Conservation (phyloP, 2,329 filamentous ascomycete species). For the Fusarium tuaranense region DNA sequence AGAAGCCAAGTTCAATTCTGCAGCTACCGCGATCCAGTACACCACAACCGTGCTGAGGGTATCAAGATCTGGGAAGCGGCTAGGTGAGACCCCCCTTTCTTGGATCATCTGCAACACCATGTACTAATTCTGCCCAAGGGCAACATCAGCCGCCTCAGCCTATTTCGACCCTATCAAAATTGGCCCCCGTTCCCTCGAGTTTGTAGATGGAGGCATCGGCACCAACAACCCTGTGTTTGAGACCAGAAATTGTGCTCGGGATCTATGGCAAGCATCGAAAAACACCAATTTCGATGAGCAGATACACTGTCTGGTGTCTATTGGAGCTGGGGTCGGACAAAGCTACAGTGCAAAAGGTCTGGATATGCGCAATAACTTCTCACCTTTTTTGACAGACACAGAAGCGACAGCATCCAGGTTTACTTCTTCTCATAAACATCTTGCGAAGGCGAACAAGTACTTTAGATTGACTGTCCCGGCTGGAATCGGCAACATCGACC, state of each 20-base stretch:
- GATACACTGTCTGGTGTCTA: background rate
- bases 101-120: background rate
- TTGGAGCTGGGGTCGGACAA: background rate
- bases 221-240: background rate
- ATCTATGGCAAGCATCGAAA: background rate
- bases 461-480: background rate
- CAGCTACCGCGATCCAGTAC: background rate
- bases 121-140: background rate
- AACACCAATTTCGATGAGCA: background rate
- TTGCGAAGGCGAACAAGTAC: background rate
- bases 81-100: background rate
- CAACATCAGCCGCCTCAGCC: background rate
- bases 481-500: background rate
- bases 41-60: background rate
- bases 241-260: background rate
- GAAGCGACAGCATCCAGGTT: background rate
- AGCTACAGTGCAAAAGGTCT: background rate
- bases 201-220: background rate
- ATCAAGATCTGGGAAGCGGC: background rate
- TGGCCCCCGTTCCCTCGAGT: background rate
- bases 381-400: background rate
- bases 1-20: background rate
- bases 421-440: background rate
- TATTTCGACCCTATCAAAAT: background rate
- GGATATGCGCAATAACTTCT: background rate